These are phyloP conservation scores for Claviceps sorghi DNA, from an alignment of 2,329 filamentous ascomycete species.

Conservation along the genomic window DNA sequence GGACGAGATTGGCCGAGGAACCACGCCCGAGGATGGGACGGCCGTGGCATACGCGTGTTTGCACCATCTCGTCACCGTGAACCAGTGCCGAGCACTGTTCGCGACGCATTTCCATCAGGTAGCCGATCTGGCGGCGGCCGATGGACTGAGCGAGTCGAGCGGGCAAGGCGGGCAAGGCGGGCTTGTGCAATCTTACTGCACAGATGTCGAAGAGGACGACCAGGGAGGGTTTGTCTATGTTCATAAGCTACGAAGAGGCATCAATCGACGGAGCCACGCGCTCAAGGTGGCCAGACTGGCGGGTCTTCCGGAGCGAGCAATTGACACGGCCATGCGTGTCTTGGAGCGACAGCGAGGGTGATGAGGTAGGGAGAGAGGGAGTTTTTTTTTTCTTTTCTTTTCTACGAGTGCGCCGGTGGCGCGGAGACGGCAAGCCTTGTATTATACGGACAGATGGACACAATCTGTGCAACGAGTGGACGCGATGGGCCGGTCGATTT, in stretches of 20 bases:
- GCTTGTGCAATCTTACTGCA: constrained; percentile 64
- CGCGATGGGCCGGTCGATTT: not conserved
- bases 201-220: constrained; percentile 66
- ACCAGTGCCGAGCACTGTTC: constrained; percentile 69
- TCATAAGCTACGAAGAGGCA: constrained; percentile 64
- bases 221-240: constrained; percentile 68
- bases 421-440: not conserved
- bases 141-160: constrained; percentile 24
- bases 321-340: constrained; percentile 50
- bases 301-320: constrained; percentile 59
- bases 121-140: constrained; percentile 55
- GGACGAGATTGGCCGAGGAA: constrained; percentile 93
- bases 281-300: constrained; percentile 87
- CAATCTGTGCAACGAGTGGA: not conserved
- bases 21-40: constrained; percentile 80
- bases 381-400: not conserved
- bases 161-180: constrained; percentile 17
- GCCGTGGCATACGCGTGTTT: constrained; percentile 84
- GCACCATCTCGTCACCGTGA: constrained; percentile 66
- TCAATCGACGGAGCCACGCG: constrained; percentile 80
- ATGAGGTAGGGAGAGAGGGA: not conserved
- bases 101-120: constrained; percentile 89
- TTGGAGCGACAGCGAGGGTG: constrained; percentile 20
- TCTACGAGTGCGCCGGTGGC: not conserved
- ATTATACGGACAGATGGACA: not conserved